Evolutionary conservation across 1,139 yeast genomes (phyloP).

Genomic region (Candida dubliniensis): DNA sequence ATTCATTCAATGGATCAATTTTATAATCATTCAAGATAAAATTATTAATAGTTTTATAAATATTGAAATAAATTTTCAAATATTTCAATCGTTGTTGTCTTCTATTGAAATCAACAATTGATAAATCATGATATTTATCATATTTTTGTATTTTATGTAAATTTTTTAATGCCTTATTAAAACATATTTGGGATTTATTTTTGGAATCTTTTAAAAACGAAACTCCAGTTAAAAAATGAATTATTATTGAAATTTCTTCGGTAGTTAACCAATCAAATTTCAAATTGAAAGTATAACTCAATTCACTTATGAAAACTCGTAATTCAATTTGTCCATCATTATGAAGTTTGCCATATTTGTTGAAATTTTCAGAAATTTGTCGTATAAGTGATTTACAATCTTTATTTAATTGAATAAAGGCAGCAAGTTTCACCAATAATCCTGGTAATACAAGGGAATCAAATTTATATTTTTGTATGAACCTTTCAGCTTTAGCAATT

Average conservation of each 20-base stretch:
- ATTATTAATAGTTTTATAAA: constrained; percentile 35
- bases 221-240: constrained; percentile 44
- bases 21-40: constrained; percentile 30
- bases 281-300: constrained; percentile 10
- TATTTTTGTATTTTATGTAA: constrained; percentile 13
- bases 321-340: constrained; percentile 1
- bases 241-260: constrained; percentile 40
- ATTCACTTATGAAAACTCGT: not conserved
- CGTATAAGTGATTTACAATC: constrained; percentile 3
- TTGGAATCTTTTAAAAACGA: constrained; percentile 28
- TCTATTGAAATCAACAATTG: constrained; percentile 7
- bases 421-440: constrained; percentile 1
- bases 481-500: constrained; percentile 17
- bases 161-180: constrained; percentile 34
- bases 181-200: constrained; percentile 31
- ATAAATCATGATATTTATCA: constrained; percentile 1
- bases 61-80: constrained; percentile 25
- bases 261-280: constrained; percentile 39
- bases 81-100: constrained; percentile 24
- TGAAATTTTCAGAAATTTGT: not conserved
- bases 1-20: constrained; percentile 27
- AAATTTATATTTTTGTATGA: not conserved
- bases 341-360: not conserved
- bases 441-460: constrained; percentile 1
- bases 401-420: not conserved